Conservation (phyloP, 2,329 filamentous ascomycete species). For the Amauroascus verrucosus region DNA sequence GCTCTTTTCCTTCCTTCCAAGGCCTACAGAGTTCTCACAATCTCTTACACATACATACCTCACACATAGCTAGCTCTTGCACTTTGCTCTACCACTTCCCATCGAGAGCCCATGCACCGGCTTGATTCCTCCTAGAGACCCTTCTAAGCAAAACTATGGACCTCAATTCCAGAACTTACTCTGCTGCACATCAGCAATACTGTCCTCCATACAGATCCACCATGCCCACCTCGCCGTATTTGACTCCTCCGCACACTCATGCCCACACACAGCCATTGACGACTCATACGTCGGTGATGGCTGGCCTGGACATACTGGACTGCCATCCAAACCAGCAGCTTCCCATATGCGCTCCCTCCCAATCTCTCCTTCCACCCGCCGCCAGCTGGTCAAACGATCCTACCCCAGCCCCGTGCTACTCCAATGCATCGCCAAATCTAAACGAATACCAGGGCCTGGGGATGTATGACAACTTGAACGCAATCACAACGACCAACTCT, state of each 20-base stretch:
- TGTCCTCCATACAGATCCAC: conserved; percentile 12
- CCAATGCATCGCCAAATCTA: conserved; percentile 19
- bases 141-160: conserved; percentile 18
- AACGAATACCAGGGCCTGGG: conserved; percentile 17
- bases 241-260: conserved; percentile 18
- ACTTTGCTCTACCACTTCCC: neutral
- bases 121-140: neutral
- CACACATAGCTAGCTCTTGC: too few species aligned
- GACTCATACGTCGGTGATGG: conserved; percentile 15
- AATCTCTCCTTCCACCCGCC: conserved; percentile 19
- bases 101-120: neutral
- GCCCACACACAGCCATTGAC: conserved; percentile 13
- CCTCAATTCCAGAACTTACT: conserved; percentile 19
- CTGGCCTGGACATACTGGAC: neutral
- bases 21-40: too few species aligned
- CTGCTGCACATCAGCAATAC: conserved; percentile 16
- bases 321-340: conserved; percentile 8
- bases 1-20: too few species aligned
- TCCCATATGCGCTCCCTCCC: conserved; percentile 16
- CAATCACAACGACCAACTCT: conserved; percentile 19
- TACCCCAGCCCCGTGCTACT: conserved; percentile 17
- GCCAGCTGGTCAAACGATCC: conserved; percentile 21
- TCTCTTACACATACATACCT: too few species aligned
- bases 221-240: conserved; percentile 19
- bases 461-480: conserved; percentile 22